These are phyloP conservation scores for Mitosporidium daphniae DNA, from an alignment of 371 early-diverging fungal genomes.

Conservation along the genomic window DNA sequence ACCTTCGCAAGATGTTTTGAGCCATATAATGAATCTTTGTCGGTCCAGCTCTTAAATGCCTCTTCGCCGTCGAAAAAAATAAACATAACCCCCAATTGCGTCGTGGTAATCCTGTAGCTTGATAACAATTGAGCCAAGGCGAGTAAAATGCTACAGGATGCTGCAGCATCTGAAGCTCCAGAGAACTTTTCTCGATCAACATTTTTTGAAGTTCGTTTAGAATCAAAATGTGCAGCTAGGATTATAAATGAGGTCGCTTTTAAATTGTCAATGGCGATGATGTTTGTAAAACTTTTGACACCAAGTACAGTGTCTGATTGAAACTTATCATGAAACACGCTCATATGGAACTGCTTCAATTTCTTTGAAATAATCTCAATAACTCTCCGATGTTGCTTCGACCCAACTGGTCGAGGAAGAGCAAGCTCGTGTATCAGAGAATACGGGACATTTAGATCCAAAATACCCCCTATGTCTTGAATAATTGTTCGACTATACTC, in stretches of 20 bases:
- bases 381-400: too few species aligned
- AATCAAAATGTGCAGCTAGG: constrained; percentile 62
- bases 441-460: too few species aligned
- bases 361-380: too few species aligned
- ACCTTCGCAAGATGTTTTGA: constrained; percentile 23
- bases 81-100: constrained; percentile 7
- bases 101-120: not conserved
- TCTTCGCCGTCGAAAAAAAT: constrained; percentile 90
- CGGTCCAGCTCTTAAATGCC: constrained; percentile 34
- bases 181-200: constrained; percentile 14
- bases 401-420: too few species aligned
- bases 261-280: constrained; percentile 43
- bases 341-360: too few species aligned
- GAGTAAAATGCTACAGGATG: constrained; percentile 45
- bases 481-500: too few species aligned
- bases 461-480: too few species aligned
- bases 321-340: too few species aligned
- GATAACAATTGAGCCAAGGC: constrained; percentile 18
- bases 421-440: too few species aligned
- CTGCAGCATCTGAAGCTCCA: constrained; percentile 44
- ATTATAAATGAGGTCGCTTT: constrained; percentile 24
- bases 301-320: too few species aligned
- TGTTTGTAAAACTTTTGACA: constrained; percentile 27
- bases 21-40: constrained; percentile 53
- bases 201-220: constrained; percentile 20